A percentile compares a stretch with the other conserved stretches of the same genome.
Evolutionary conservation across 129 eudicot species (phyloP).

Genomic region (Flaveria sonorensis): DNA sequence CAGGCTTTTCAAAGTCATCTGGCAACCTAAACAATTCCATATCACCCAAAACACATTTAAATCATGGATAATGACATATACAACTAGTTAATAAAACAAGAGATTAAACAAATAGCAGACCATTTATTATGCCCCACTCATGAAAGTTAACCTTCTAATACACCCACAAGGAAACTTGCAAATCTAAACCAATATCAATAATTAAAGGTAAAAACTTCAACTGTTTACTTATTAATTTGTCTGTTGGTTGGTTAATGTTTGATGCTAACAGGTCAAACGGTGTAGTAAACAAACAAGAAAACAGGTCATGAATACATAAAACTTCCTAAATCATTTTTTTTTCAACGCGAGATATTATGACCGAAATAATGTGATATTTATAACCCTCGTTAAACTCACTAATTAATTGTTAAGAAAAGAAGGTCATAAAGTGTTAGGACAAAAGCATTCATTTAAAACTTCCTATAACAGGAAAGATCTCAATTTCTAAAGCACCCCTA

Average conservation of each 20-base stretch:
- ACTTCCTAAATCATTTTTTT: too few species aligned
- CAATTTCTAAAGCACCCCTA: not conserved
- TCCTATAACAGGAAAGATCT: constrained; percentile 17
- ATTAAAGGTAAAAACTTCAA: not conserved
- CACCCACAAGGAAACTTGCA: too few species aligned
- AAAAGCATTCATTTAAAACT: constrained; percentile 1
- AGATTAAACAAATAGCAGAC: not conserved
- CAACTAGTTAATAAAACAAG: constrained; percentile 6
- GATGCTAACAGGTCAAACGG: not conserved
- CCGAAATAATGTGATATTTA: too few species aligned
- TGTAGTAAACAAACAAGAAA: not conserved
- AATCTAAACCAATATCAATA: too few species aligned
- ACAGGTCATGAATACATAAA: not conserved
- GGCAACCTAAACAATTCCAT: constrained; percentile 72
- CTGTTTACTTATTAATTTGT: not conserved
- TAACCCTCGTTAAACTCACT: not conserved
- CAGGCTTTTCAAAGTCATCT: constrained; percentile 86
- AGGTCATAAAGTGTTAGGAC: too few species aligned
- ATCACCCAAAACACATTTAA: constrained; percentile 26
- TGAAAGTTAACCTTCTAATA: not conserved
- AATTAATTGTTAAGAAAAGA: too few species aligned
- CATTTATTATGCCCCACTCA: not conserved
- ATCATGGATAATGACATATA: constrained; percentile 8
- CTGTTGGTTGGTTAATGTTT: not conserved
- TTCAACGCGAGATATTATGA: too few species aligned